phyloP scores from a whole-genome alignment of 1,284 basidiomycete species.

The Ustilago esculenta region DNA sequence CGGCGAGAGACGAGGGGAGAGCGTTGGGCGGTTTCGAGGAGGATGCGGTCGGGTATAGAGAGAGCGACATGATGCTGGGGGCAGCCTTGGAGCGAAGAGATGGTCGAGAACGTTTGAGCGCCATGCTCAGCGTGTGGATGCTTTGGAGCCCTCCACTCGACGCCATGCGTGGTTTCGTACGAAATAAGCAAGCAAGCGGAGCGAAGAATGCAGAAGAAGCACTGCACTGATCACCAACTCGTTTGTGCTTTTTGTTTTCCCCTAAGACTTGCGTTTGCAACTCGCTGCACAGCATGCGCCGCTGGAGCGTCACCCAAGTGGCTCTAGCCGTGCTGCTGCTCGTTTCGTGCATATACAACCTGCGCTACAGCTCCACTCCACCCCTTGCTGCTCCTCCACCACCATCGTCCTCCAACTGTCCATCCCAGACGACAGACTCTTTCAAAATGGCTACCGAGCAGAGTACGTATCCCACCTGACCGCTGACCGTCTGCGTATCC shows the following conservation, averaged over 20 bases:
- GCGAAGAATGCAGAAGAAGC: slow-evolving; percentile 30
- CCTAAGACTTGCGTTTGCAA: no score
- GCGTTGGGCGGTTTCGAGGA: background rate
- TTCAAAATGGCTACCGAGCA: slow-evolving; percentile 64
- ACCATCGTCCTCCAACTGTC: slow-evolving; percentile 11
- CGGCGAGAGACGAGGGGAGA: background rate
- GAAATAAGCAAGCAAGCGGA: background rate
- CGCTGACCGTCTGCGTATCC: background rate
- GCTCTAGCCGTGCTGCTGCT: slow-evolving; percentile 19
- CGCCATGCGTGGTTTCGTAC: no score
- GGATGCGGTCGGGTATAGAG: slow-evolving; percentile 9
- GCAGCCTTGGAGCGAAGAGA: no score
- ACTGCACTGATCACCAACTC: slow-evolving; percentile 17
- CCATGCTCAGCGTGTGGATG: no score
- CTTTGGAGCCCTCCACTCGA: slow-evolving; percentile 30
- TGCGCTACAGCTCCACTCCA: slow-evolving; percentile 1
- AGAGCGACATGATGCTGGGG: slow-evolving; percentile 39
- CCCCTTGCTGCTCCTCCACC: slow-evolving; percentile 5
- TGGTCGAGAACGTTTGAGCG: no score
- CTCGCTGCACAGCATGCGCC: slow-evolving; percentile 10
- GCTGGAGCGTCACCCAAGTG: slow-evolving; percentile 10
- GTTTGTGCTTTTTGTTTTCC: slow-evolving; percentile 1
- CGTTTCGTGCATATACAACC: slow-evolving; percentile 10
- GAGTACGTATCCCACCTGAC: slow-evolving; percentile 38
- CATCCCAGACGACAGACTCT: slow-evolving; percentile 4